Percentiles rank a stretch among this genome's conserved stretches.
Conservation (phyloP, 441 rosid genomes). For the Adansonia gregorii region DNA sequence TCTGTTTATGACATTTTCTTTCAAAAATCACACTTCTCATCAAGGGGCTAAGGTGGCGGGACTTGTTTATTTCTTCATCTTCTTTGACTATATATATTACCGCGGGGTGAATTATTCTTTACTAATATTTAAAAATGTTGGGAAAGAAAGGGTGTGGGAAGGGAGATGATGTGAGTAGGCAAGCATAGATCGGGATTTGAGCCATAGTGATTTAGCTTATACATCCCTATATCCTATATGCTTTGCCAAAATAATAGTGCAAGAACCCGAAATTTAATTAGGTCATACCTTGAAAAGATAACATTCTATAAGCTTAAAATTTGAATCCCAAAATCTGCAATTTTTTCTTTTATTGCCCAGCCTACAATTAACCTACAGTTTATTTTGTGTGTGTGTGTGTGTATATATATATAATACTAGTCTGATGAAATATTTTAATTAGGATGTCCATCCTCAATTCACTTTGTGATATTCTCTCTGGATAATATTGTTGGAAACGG, state of each 20-base stretch:
- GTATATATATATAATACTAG: too few species aligned
- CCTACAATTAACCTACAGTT: too few species aligned
- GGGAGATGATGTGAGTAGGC: background rate
- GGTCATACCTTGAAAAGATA: too few species aligned
- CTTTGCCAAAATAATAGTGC: too few species aligned
- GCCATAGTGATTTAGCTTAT: background rate
- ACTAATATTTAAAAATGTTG: background rate
- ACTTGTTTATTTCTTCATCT: constrained; percentile 35
- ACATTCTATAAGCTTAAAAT: too few species aligned
- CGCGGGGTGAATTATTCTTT: background rate
- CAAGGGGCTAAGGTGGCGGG: constrained; percentile 47
- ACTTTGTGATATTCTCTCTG: background rate
- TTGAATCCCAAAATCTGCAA: too few species aligned
- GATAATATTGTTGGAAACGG: background rate
- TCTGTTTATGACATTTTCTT: constrained; percentile 47
- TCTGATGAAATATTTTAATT: too few species aligned
- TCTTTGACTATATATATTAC: constrained; percentile 35
- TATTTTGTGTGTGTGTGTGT: too few species aligned
- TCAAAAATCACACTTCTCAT: constrained; percentile 24
- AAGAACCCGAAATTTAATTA: too few species aligned
- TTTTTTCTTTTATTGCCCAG: too few species aligned
- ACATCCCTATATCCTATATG: background rate
- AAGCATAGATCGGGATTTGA: background rate
- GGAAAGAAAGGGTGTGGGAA: constrained; percentile 24
- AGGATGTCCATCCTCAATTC: background rate